A percentile compares a stretch with the other conserved stretches of the same genome.
Conservation (phyloP, 1,284 basidiomycete genomes). For the Ganoderma boninense region DNA sequence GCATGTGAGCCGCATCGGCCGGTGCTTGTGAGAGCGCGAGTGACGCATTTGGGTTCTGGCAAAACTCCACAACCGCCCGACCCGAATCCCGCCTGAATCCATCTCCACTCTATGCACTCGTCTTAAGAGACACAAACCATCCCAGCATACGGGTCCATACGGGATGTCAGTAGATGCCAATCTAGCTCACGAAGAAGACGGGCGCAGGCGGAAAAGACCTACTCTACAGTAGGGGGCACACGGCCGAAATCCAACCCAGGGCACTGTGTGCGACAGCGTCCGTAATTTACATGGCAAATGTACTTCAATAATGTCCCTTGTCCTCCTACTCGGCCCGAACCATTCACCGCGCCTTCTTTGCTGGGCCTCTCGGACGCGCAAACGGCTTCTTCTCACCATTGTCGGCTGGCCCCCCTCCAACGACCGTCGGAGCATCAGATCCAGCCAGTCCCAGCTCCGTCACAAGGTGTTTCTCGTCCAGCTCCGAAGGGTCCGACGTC, state of each 20-base stretch:
- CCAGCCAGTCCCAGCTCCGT: conserved; percentile 55
- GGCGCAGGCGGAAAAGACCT: background rate
- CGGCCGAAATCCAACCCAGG: no score
- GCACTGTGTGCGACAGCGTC: background rate
- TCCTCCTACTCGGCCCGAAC: background rate
- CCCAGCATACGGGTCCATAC: background rate
- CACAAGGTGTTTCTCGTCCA: conserved; percentile 70
- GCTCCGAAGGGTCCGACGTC: conserved; percentile 81
- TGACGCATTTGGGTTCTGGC: conserved; percentile 21
- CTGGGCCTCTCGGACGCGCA: conserved; percentile 68
- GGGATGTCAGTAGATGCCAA: background rate
- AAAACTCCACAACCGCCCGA: conserved; percentile 12
- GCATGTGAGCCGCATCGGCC: conserved; percentile 7
- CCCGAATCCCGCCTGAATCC: conserved; percentile 8
- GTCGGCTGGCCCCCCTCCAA: conserved; percentile 15
- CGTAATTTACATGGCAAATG: conserved; percentile 1
- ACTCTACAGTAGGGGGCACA: background rate
- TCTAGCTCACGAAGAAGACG: no score
- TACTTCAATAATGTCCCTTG: background rate
- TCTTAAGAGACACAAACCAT: background rate
- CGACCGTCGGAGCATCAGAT: conserved; percentile 12
- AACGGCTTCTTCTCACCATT: conserved; percentile 55
- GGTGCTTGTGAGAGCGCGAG: conserved; percentile 27
- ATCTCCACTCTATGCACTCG: background rate
- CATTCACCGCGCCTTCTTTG: conserved; percentile 45